Base-by-base conservation (phyloP, 1,139 yeast genomes). In the Blastobotrys persicus region DNA sequence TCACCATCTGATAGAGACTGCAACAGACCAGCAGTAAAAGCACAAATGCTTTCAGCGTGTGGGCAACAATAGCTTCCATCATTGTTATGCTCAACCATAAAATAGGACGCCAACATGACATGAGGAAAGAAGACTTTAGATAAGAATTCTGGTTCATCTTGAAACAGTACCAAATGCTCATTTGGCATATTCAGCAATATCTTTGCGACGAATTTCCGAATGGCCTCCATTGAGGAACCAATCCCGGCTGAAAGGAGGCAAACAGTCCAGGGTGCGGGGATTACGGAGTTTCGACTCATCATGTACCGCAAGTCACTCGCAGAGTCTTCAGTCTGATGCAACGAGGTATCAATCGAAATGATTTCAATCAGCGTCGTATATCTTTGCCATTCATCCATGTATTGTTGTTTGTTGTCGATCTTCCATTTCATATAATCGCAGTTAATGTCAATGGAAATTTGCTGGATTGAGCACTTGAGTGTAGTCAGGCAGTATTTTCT, bases 241-340 rank as follows among this genome's bases (percentile, higher is more conserved):
- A 88, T 75, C 0, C 95, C 96, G 3, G 91, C 83, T 1, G 89
- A 77, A 3, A 89, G 70, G 17, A 89, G 69, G 6, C 86, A 75
- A 55, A 86, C 71, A 0, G 87, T 85, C 95, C 96, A 89, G 5
- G 74, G 64, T 0, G 79, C 72, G 0, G 91, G 82, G 49, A 81
- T 78, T 34, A 84, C 73, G 16, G 75, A 66, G 0, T 81, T 75
- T 1, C 63, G 57, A 1, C 80, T 76, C 38, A 88, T 73, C 19
- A 88, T 66, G 1, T 69, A 70, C 3, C 81, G 66, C 38, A 89
- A 77, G 60, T 88, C 96, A 5, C 69, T 68, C 1, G 79, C 68
- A 0, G 95, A 94, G 11, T 89, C 96, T 57, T 83, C 83, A 0
- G 92, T 82, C 66, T 89, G 97, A 60, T 89, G 91, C 59, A 87